A percentile compares a stretch with the other conserved stretches of the same genome.
These are phyloP conservation scores for Cryptococcus sp. DNA, from an alignment of 1,284 basidiomycete species.

Conservation along the genomic window DNA sequence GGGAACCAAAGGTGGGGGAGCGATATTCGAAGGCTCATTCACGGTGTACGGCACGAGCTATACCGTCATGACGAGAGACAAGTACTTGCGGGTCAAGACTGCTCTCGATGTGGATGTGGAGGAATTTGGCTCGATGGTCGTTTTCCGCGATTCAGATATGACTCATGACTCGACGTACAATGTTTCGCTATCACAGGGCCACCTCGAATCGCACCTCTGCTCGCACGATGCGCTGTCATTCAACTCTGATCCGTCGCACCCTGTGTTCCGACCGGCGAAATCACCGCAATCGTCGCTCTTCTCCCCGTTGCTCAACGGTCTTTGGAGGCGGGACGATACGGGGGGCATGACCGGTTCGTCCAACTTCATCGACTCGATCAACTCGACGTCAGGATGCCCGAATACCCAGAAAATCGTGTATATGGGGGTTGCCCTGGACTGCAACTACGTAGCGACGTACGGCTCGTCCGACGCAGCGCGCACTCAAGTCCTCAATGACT, in stretches of 20 bases:
- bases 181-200: slow-evolving; percentile 15
- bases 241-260: slow-evolving; percentile 63
- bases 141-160: slow-evolving; percentile 61
- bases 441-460: slow-evolving; percentile 69
- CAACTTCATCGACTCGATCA: slow-evolving; percentile 71
- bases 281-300: slow-evolving; percentile 7
- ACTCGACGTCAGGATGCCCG: slow-evolving; percentile 71
- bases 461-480: slow-evolving; percentile 67
- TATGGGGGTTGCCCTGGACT: slow-evolving; percentile 82
- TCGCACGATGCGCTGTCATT: slow-evolving; percentile 68
- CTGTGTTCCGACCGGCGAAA: slow-evolving; percentile 9
- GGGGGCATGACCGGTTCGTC: slow-evolving; percentile 30
- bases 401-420: slow-evolving; percentile 70
- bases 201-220: slow-evolving; percentile 53
- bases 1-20: slow-evolving; percentile 59
- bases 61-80: slow-evolving; percentile 71
- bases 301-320: not conserved
- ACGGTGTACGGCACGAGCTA: slow-evolving; percentile 67
- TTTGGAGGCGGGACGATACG: slow-evolving; percentile 34
- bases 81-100: slow-evolving; percentile 62
- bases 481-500: slow-evolving; percentile 71
- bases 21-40: slow-evolving; percentile 76
- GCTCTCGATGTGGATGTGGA: slow-evolving; percentile 63
- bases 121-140: slow-evolving; percentile 59
- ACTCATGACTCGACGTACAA: slow-evolving; percentile 21